Base-by-base conservation (phyloP, 371 early-diverging fungal genomes). In the Haplosporangium sp. region DNA sequence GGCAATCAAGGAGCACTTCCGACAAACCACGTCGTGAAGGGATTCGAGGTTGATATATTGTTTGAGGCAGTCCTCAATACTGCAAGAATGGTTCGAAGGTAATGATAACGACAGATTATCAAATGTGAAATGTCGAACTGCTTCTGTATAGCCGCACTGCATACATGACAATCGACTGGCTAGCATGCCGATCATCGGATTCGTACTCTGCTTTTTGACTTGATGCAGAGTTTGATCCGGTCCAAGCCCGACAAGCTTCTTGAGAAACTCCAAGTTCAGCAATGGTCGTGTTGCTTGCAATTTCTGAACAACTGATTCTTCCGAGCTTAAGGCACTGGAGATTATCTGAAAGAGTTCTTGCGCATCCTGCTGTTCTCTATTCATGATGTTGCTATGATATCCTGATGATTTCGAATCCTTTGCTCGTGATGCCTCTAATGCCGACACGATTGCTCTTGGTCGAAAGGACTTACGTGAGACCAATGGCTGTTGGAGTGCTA, bases 291-390 rank as follows among this genome's bases (percentile, higher is more conserved):
- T 74, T 45, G 69, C 74, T 38, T 44, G 62, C 40, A 37, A 20
- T 45, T 66, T 84, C 52, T 63, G 72, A 19, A 71, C 47, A 0
- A 27, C 53, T 17, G 57, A 84, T 72, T 90, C 92, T 70, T 97
- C 97, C 4, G 90, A 86, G 8, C 92, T 90, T 7, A 97, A 74
- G 42, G 92, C 88, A 52, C 91, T 90, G 9, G 95, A 93, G 15
- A 97, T 91, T 8, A 96, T 88, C 78, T 96, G 95, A 67, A 97
- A 94, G 27, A 97, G 88, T 76, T 97, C 98, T 75, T 97, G 98
- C 0, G 97, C 98, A 83, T 97, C 98, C 92, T 97, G 92, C 65
- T 95, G 95, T 70, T 92, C 91, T 67, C 86, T 88, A 72, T 92
- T 91, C 70, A 88, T 86, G 19, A 92, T 71, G 47, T 52, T 75